These are phyloP conservation scores for Arthrobotrys pseudoclavata DNA, from an alignment of 2,329 filamentous ascomycete species.

Conservation along the genomic window DNA sequence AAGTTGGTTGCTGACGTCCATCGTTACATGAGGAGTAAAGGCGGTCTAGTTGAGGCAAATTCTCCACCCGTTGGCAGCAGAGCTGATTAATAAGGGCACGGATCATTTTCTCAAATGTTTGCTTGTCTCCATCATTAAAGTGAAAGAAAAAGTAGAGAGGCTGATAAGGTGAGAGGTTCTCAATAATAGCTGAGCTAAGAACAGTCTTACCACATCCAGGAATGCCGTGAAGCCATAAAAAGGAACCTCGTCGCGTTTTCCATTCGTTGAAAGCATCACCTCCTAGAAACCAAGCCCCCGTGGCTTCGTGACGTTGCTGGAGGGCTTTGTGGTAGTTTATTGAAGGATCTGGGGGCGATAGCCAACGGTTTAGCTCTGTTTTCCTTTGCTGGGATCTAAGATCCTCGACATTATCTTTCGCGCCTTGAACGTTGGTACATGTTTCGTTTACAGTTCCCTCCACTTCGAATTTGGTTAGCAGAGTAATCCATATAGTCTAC, in stretches of 20 bases:
- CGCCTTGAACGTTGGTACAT: neutral
- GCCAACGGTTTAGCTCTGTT: neutral
- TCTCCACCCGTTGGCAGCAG: neutral
- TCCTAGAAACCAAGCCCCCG: conserved; percentile 3
- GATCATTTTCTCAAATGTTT: conserved; percentile 65
- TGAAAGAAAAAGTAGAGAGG: conserved; percentile 66
- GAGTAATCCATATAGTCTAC: no score
- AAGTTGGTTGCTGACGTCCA: conserved; percentile 63
- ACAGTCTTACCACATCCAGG: conserved; percentile 68
- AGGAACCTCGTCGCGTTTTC: conserved; percentile 61
- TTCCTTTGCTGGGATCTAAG: neutral
- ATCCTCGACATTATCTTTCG: neutral
- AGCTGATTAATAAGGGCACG: conserved; percentile 65
- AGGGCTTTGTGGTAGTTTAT: conserved; percentile 16
- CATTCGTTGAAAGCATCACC: neutral
- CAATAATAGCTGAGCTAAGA: conserved; percentile 66
- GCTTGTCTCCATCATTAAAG: conserved; percentile 67
- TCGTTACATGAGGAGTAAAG: conserved; percentile 28
- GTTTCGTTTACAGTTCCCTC: neutral
- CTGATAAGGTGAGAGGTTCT: conserved; percentile 61
- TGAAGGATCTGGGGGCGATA: conserved; percentile 19
- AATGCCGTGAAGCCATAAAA: conserved; percentile 67
- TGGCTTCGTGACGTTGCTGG: conserved; percentile 4
- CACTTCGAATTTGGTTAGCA: neutral
- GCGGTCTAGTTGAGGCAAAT: neutral